phyloP scores from a whole-genome alignment of 306 rosid species.

The Quercus robur region DNA sequence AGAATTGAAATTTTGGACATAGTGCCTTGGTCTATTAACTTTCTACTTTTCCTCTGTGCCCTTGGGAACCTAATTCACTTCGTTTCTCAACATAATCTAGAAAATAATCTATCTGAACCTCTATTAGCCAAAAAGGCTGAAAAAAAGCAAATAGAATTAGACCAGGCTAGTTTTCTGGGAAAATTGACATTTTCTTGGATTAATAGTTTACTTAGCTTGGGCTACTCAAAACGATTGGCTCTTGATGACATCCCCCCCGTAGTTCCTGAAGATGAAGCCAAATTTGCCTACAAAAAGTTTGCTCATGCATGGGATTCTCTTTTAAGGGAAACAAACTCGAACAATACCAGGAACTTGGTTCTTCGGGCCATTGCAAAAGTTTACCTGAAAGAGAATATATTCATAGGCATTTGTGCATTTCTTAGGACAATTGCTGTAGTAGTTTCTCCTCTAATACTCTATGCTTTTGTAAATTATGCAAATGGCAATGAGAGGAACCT shows the following conservation, averaged over 20 bases:
- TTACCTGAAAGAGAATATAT: constrained; percentile 30
- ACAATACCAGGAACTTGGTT: constrained; percentile 17
- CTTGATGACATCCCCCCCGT: constrained; percentile 41
- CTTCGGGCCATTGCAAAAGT: constrained; percentile 28
- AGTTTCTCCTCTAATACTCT: constrained; percentile 40
- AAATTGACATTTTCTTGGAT: constrained; percentile 47
- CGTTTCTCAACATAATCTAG: neutral
- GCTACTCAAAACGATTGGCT: constrained; percentile 25
- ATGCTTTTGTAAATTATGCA: constrained; percentile 37
- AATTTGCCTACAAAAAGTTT: constrained; percentile 32
- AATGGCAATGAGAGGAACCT: constrained; percentile 8
- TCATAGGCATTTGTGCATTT: constrained; percentile 28
- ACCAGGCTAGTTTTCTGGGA: constrained; percentile 24
- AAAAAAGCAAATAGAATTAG: neutral
- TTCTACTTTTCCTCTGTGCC: constrained; percentile 24
- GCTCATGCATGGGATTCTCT: constrained; percentile 33
- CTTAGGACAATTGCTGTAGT: constrained; percentile 37
- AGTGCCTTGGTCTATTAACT: too few species aligned
- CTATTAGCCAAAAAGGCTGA: constrained; percentile 11
- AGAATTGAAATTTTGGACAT: neutral
- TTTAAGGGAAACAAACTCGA: constrained; percentile 1
- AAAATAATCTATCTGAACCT: constrained; percentile 28
- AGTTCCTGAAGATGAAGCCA: constrained; percentile 39
- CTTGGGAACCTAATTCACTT: constrained; percentile 12
- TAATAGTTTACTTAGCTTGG: constrained; percentile 33